Evolutionary conservation across 495 filamentous ascomycete species (phyloP), one percentile per base, ranked within the genome.

Genomic region (Podospora bellae-mahoneyi): DNA sequence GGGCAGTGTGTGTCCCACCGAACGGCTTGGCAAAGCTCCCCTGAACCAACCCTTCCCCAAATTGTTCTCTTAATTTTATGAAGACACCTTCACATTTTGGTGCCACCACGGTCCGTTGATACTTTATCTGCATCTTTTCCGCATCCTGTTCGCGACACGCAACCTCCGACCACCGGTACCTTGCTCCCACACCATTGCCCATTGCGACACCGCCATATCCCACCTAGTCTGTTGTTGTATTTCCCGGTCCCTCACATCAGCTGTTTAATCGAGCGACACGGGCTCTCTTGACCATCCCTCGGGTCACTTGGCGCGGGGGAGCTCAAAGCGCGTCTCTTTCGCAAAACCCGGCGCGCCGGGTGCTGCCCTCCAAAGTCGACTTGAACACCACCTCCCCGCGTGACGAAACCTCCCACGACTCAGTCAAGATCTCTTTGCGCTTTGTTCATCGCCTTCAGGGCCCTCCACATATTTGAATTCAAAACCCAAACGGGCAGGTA

Each of bases 61-160:
- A 75, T 71, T 68, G 66, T 66, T 64, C 64, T 71, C 62, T 62
- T 73, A 73, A 77, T 77, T 77, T 69, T 26, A 58, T 58, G 55
- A 73, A 72, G 65, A 67, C 72, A 74, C 48, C 39, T 68, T 64
- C 62, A 68, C 70, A 58, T 69, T 69, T 70, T 68, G 66, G 73
- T 73, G 73, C 67, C 71, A 75, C 74, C 69, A 72, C 39, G 39
- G 39, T 48, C 13, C 39, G 39, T 48, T 48, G 2, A 48, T 48
- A 48, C 39, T 13, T 13, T 48, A 48, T 48, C 39, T 48, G 39
- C 39, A 48, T 48, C 39, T 3, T 48, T 48, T 48, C 18, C 39
- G 39, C 39, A 48, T 48, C 39, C 39, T 48, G 5, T 48, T 13
- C 9, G 39, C 39, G 39, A 48, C 39, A 13, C 39, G 39, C 5